These are phyloP conservation scores for Biscogniauxia sp. DNA, from an alignment of 2,329 filamentous ascomycete species.

Conservation along the genomic window DNA sequence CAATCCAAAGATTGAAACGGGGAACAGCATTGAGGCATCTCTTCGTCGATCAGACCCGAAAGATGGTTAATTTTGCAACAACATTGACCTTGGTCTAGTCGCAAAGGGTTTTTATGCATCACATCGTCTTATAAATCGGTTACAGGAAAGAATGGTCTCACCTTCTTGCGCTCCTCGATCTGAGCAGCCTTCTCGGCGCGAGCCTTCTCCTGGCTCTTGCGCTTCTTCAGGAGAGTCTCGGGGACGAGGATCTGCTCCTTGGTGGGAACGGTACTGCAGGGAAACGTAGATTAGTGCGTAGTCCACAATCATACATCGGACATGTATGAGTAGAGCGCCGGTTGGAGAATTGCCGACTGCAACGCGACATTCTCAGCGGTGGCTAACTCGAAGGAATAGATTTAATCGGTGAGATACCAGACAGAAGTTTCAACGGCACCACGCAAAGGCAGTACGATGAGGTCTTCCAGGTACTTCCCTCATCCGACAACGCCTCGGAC, in stretches of 20 bases:
- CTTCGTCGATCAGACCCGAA: slow-evolving; percentile 84
- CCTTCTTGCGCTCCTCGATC: slow-evolving; percentile 84
- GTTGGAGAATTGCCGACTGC: slow-evolving; percentile 88
- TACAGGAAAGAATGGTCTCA: slow-evolving; percentile 51
- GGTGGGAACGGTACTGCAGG: slow-evolving; percentile 80
- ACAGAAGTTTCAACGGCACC: slow-evolving; percentile 16
- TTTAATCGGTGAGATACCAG: slow-evolving; percentile 73
- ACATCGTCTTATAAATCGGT: slow-evolving; percentile 46
- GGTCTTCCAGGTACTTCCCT: slow-evolving; percentile 41
- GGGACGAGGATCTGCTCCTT: slow-evolving; percentile 95
- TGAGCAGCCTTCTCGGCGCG: slow-evolving; percentile 82
- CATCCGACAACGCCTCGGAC: slow-evolving; percentile 75
- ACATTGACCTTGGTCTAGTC: slow-evolving; percentile 97
- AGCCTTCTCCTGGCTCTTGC: slow-evolving; percentile 99
- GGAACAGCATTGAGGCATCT: slow-evolving; percentile 16
- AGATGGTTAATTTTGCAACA: slow-evolving; percentile 99
- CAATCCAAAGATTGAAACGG: slow-evolving; percentile 8
- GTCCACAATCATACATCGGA: slow-evolving; percentile 57
- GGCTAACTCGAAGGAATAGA: slow-evolving; percentile 75
- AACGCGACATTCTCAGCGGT: slow-evolving; percentile 88
- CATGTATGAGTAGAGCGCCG: slow-evolving; percentile 69
- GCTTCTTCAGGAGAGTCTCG: slow-evolving; percentile 99
- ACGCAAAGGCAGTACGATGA: slow-evolving; percentile 7
- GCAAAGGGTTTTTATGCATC: slow-evolving; percentile 86
- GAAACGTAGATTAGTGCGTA: slow-evolving; percentile 73